These are phyloP conservation scores for Peronospora farinosa DNA, from an alignment of 352 stramenopile species.

Conservation along the genomic window DNA sequence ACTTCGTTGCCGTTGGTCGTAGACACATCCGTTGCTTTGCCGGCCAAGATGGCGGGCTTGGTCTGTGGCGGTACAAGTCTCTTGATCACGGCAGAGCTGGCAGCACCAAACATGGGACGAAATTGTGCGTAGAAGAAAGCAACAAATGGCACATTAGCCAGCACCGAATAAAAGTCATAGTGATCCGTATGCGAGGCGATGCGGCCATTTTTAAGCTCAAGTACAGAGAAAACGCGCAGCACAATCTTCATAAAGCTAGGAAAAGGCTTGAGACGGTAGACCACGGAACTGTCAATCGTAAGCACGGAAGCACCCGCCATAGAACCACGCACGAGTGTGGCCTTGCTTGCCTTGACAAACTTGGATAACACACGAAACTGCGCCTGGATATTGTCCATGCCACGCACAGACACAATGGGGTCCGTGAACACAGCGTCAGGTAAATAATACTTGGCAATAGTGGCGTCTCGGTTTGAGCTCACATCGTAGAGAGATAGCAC, in stretches of 20 bases:
- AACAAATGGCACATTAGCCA: conserved; percentile 70
- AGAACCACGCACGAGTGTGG: conserved; percentile 73
- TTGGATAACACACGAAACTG: conserved; percentile 76
- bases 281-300: conserved; percentile 75
- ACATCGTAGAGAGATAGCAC: conserved; percentile 83
- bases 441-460: conserved; percentile 74
- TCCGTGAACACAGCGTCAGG: conserved; percentile 75
- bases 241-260: conserved; percentile 65
- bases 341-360: conserved; percentile 73
- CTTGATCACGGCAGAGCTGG: conserved; percentile 69
- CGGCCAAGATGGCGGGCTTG: conserved; percentile 20
- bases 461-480: conserved; percentile 52
- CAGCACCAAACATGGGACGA: conserved; percentile 60
- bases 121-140: conserved; percentile 79
- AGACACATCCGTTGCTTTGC: conserved; percentile 5
- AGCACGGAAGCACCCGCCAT: conserved; percentile 73
- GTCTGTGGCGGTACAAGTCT: conserved; percentile 37
- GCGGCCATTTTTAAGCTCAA: conserved; percentile 77
- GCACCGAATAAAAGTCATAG: conserved; percentile 77
- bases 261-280: conserved; percentile 70
- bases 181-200: conserved; percentile 80
- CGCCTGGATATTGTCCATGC: conserved; percentile 77
- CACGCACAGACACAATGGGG: conserved; percentile 63
- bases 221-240: conserved; percentile 74
- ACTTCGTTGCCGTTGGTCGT: conserved; percentile 10